These are phyloP conservation scores for Yamadazyma kitorensis DNA, from an alignment of 805 yeast genomes.

Conservation along the genomic window DNA sequence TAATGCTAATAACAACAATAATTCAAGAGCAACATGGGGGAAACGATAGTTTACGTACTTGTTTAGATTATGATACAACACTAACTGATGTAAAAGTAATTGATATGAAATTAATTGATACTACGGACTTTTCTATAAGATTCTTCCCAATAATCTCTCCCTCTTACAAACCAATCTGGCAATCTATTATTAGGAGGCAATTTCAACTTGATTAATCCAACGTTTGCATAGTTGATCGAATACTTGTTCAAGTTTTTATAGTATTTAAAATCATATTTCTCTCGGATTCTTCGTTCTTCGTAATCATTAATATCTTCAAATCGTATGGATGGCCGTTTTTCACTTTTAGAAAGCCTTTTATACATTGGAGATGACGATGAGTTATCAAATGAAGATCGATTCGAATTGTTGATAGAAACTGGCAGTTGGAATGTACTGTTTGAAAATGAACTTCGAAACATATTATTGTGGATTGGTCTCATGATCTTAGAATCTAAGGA, in stretches of 20 bases:
- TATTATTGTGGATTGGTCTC: slow-evolving; percentile 16
- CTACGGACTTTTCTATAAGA: slow-evolving; percentile 21
- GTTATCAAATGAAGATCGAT: slow-evolving; percentile 12
- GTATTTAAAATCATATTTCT: slow-evolving; percentile 31
- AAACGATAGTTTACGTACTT: no score
- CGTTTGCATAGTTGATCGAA: slow-evolving; percentile 30
- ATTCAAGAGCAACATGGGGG: slow-evolving; percentile 11
- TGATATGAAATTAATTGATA: no score
- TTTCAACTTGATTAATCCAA: slow-evolving; percentile 40
- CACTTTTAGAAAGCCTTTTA: slow-evolving; percentile 7
- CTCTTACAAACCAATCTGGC: slow-evolving; percentile 74
- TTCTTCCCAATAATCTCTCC: slow-evolving; percentile 66
- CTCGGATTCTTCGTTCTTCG: slow-evolving; percentile 17
- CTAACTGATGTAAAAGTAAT: no score
- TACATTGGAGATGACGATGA: slow-evolving; percentile 1
- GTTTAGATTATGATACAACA: no score
- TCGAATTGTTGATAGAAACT: slow-evolving; percentile 3
- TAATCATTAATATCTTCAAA: slow-evolving; percentile 11
- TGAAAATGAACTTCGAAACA: slow-evolving; percentile 15
- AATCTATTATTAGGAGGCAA: slow-evolving; percentile 62
- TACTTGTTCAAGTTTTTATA: slow-evolving; percentile 40
- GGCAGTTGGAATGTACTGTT: slow-evolving; percentile 10
- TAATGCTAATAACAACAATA: slow-evolving; percentile 2
- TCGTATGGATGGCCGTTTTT: slow-evolving; percentile 8
- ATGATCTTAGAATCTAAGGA: slow-evolving; percentile 32